These are phyloP conservation scores for Mikania micrantha DNA, from an alignment of 129 eudicot genomes.

Conservation along the genomic window DNA sequence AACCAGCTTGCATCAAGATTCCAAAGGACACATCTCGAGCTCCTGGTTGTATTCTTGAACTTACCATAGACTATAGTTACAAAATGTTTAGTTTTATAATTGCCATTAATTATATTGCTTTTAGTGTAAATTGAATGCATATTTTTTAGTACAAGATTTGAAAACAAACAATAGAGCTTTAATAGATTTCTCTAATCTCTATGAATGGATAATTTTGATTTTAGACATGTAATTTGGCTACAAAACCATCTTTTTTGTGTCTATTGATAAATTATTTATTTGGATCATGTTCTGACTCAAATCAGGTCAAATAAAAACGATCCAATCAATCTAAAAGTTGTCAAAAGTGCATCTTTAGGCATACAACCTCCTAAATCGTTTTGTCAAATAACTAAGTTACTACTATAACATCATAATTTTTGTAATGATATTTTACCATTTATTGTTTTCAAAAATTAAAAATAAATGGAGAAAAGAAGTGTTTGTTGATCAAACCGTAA, in stretches of 20 bases:
- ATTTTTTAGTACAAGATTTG: neutral
- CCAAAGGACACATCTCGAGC: slow-evolving; percentile 32
- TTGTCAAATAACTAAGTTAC: neutral
- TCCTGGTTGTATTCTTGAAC: slow-evolving; percentile 41
- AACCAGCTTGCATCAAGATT: slow-evolving; percentile 52
- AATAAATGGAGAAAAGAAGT: neutral
- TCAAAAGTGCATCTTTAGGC: neutral
- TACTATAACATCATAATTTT: neutral
- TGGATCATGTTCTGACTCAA: neutral
- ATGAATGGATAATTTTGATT: neutral
- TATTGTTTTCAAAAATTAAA: neutral
- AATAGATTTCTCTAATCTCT: neutral
- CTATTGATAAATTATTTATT: neutral
- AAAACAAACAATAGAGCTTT: neutral
- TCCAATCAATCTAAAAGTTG: neutral
- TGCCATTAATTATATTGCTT: neutral
- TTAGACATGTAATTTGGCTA: neutral
- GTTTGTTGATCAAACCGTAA: neutral
- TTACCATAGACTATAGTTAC: neutral
- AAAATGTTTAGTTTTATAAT: too few relatives aligned
- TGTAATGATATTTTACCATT: neutral
- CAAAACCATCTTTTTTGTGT: neutral
- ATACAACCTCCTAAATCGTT: neutral
- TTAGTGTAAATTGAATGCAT: slow-evolving; percentile 1
- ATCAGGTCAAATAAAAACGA: neutral